phyloP scores from a whole-genome alignment of 371 early-diverging fungal species.

The Rhizopus sp. region DNA sequence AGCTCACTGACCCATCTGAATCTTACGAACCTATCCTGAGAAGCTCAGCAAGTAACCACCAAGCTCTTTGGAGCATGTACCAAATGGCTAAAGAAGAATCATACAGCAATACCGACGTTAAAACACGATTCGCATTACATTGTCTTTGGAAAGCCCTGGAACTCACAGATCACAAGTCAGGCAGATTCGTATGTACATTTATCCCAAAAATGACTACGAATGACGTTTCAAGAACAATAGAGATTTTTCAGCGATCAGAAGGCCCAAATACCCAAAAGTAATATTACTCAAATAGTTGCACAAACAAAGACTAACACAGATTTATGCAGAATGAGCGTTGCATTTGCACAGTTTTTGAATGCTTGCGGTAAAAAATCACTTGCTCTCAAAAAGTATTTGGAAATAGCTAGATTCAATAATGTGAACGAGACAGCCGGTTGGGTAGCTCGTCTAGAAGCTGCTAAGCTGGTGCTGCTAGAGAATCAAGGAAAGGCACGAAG shows the following conservation, averaged over 20 bases:
- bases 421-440: conserved; percentile 13
- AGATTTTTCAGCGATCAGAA: conserved; percentile 14
- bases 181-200: conserved; percentile 12
- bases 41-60: neutral
- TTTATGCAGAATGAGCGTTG: conserved; percentile 18
- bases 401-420: conserved; percentile 7
- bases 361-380: conserved; percentile 3
- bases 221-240: conserved; percentile 12
- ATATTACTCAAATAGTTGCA: neutral
- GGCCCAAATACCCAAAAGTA: conserved; percentile 16
- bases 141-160: conserved; percentile 23
- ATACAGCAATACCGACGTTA: conserved; percentile 1
- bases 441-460: conserved; percentile 17
- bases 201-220: conserved; percentile 10
- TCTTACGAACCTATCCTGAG: conserved; percentile 5
- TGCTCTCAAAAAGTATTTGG: conserved; percentile 19
- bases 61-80: neutral
- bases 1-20: neutral
- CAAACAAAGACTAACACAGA: neutral
- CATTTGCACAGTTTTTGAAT: conserved; percentile 19
- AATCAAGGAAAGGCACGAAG: conserved; percentile 17
- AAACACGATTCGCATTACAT: conserved; percentile 16
- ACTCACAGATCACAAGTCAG: conserved; percentile 19
- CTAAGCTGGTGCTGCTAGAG: conserved; percentile 16
- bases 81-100: neutral